phyloP scores from a whole-genome alignment of 495 filamentous ascomycete species.

The Cetradonia linearis region DNA sequence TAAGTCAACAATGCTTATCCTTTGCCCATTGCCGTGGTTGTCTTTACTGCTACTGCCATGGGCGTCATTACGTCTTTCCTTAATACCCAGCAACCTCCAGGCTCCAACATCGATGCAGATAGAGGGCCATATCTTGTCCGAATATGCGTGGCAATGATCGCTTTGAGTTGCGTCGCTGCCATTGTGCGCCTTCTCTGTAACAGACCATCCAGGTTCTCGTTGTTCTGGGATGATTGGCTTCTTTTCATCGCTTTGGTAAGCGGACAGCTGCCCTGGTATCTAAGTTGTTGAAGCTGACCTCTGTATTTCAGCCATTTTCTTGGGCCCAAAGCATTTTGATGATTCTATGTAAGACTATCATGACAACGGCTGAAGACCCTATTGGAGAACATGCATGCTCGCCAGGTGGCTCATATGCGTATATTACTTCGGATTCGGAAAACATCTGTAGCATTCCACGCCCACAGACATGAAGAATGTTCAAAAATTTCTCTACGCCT shows the following conservation, averaged over 20 bases:
- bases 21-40: background rate
- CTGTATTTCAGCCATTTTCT: background rate
- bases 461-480: conserved; percentile 6
- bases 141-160: conserved; percentile 25
- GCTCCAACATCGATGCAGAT: conserved; percentile 6
- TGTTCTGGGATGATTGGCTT: conserved; percentile 34
- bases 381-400: background rate
- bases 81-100: conserved; percentile 6
- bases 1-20: background rate
- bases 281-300: background rate
- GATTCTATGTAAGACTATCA: conserved; percentile 1
- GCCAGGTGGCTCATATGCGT: background rate
- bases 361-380: background rate
- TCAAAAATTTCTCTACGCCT: conserved; percentile 11
- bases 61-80: background rate
- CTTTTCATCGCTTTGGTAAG: conserved; percentile 32
- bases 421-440: conserved; percentile 2
- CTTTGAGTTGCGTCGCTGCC: conserved; percentile 29
- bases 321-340: conserved; percentile 5
- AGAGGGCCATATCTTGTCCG: conserved; percentile 11
- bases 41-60: background rate
- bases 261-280: background rate
- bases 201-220: conserved; percentile 24
- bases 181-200: conserved; percentile 28
- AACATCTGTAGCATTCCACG: conserved; percentile 4